A percentile compares a stretch with the other conserved stretches of the same genome.
These are phyloP conservation scores for Selaginella tamariscina DNA, from an alignment of 75 land plant species.

Conservation along the genomic window DNA sequence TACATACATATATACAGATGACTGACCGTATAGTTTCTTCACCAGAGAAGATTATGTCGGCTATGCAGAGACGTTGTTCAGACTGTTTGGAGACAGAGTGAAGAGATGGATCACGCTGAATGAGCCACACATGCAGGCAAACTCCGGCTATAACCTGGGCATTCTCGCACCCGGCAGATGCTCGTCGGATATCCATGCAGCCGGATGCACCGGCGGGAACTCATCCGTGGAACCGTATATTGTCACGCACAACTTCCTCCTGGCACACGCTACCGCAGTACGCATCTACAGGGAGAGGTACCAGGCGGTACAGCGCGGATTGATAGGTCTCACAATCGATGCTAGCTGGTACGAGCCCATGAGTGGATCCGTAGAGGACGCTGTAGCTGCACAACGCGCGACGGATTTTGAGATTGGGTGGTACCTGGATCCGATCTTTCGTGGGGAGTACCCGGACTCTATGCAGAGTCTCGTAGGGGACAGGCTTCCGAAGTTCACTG, in stretches of 20 bases:
- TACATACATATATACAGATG: no score
- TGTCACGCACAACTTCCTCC: conserved; percentile 10
- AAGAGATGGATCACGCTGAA: conserved; percentile 32
- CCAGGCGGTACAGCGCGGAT: conserved; percentile 23
- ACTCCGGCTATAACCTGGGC: conserved; percentile 20
- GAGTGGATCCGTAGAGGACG: conserved; percentile 7
- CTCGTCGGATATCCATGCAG: background rate
- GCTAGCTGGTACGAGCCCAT: conserved; percentile 15
- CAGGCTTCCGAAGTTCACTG: conserved; percentile 3
- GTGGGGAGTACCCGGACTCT: conserved; percentile 13
- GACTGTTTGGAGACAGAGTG: conserved; percentile 36
- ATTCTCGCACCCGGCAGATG: conserved; percentile 26
- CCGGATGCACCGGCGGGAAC: background rate
- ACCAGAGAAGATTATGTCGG: conserved; percentile 29
- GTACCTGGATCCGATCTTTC: conserved; percentile 12
- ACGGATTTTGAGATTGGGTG: conserved; percentile 16
- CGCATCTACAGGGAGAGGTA: background rate
- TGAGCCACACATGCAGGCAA: conserved; percentile 24
- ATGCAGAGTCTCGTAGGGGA: conserved; percentile 12
- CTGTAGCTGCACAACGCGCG: conserved; percentile 3
- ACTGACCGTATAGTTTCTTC: background rate
- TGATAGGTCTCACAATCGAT: conserved; percentile 16
- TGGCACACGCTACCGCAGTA: background rate
- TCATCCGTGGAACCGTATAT: background rate
- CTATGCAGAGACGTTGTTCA: conserved; percentile 34